Percentiles rank a stretch among this genome's conserved stretches.
Evolutionary conservation across 345 rosid species (phyloP).

Genomic region (Citrus medica): DNA sequence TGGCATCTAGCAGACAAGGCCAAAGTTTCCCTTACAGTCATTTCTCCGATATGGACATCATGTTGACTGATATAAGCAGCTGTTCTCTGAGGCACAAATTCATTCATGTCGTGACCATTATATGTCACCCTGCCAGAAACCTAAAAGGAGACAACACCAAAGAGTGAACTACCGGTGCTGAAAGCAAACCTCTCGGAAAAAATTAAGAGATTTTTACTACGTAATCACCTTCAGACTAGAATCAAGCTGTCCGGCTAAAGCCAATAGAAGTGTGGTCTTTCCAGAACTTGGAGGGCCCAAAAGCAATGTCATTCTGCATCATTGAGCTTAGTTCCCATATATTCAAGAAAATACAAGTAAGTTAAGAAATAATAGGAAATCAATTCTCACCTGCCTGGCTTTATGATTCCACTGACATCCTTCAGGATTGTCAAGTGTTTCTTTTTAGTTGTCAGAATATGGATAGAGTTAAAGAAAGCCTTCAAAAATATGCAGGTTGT

Average conservation of each 20-base stretch:
- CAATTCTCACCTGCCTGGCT: constrained; percentile 54
- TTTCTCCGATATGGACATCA: constrained; percentile 52
- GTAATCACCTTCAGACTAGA: constrained; percentile 43
- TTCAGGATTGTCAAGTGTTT: constrained; percentile 54
- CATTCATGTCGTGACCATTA: constrained; percentile 52
- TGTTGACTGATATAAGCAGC: no score
- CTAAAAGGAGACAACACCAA: constrained; percentile 30
- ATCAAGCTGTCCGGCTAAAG: constrained; percentile 74
- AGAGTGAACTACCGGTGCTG: background rate
- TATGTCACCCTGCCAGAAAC: constrained; percentile 53
- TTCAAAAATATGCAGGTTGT: background rate
- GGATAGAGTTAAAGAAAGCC: constrained; percentile 9
- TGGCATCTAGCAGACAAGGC: constrained; percentile 80
- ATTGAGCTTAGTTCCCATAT: constrained; percentile 27
- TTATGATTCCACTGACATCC: constrained; percentile 66
- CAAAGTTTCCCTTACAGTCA: constrained; percentile 80
- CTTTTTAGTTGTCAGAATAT: constrained; percentile 44
- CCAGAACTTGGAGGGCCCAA: no score
- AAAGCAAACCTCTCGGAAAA: background rate
- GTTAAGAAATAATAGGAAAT: background rate
- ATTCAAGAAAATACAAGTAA: constrained; percentile 10
- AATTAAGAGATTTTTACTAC: no score
- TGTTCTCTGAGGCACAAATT: constrained; percentile 33
- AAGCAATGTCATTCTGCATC: no score
- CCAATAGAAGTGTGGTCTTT: no score